A percentile compares a stretch with the other conserved stretches of the same genome.
phyloP scores from a whole-genome alignment of 108 stramenopile genomes.

The Chaetoceros tenuissimus region DNA sequence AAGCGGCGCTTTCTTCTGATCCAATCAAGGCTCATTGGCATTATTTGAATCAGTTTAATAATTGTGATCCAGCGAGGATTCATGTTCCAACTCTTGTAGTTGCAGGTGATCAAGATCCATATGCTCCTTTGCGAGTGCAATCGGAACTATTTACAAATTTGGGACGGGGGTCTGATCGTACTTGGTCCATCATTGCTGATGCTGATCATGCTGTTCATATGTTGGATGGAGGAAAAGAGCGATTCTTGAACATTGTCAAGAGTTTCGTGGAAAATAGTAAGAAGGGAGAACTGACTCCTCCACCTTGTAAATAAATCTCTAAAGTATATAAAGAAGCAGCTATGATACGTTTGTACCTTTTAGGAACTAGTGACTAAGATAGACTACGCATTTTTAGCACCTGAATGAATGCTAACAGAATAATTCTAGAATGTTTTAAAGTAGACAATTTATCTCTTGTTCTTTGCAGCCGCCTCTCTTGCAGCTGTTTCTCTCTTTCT shows the following conservation, averaged over 20 bases:
- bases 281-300: too few relatives aligned
- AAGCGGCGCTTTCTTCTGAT: constrained; percentile 67
- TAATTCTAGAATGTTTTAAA: too few relatives aligned
- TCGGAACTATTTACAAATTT: constrained; percentile 63
- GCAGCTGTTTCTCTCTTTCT: constrained; percentile 54
- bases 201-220: constrained; percentile 81
- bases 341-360: too few relatives aligned
- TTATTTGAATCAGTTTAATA: constrained; percentile 82
- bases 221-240: constrained; percentile 42
- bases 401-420: too few relatives aligned
- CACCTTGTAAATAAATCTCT: too few relatives aligned
- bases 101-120: constrained; percentile 77
- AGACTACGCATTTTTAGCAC: too few relatives aligned
- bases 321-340: too few relatives aligned
- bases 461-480: not conserved
- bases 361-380: too few relatives aligned
- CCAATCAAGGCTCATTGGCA: constrained; percentile 81
- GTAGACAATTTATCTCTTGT: too few relatives aligned
- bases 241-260: constrained; percentile 28
- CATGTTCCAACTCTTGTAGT: constrained; percentile 75
- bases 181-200: constrained; percentile 75
- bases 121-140: constrained; percentile 54
- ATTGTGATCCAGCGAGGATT: constrained; percentile 68
- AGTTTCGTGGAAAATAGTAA: constrained; percentile 51
- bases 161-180: constrained; percentile 56